Evolutionary conservation across 805 yeast species (phyloP).

Genomic region (Blastobotrys attinorum): DNA sequence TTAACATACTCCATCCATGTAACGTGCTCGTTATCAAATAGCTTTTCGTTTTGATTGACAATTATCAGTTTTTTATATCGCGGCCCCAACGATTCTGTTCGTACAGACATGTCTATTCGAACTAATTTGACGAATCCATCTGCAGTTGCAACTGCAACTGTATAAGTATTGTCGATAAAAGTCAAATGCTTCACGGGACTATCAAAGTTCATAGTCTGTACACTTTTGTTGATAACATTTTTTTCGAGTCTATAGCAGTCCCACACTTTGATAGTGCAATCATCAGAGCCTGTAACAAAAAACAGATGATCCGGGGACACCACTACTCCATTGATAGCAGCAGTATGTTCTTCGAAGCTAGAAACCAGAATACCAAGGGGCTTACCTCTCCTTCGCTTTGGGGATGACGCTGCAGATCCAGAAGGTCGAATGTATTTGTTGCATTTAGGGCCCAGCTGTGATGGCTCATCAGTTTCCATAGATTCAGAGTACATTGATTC

Average conservation of each 20-base stretch:
- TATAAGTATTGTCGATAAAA: slow-evolving; percentile 24
- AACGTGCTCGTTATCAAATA: slow-evolving; percentile 38
- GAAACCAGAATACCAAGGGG: slow-evolving; percentile 54
- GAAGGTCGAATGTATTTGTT: slow-evolving; percentile 1
- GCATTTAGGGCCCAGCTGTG: slow-evolving; percentile 55
- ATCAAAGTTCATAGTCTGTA: slow-evolving; percentile 19
- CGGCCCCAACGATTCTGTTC: slow-evolving; percentile 11
- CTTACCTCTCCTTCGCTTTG: slow-evolving; percentile 20
- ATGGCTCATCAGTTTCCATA: slow-evolving; percentile 43
- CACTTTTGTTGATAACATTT: slow-evolving; percentile 36
- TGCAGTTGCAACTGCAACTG: slow-evolving; percentile 24
- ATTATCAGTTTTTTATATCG: slow-evolving; percentile 20
- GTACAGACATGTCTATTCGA: slow-evolving; percentile 16
- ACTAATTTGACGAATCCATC: slow-evolving; percentile 26
- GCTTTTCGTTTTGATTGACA: slow-evolving; percentile 34
- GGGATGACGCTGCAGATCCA: neutral
- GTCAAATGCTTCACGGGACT: slow-evolving; percentile 22
- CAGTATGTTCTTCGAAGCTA: slow-evolving; percentile 54
- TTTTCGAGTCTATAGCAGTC: slow-evolving; percentile 57
- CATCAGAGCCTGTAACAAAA: slow-evolving; percentile 71
- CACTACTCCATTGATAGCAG: slow-evolving; percentile 48
- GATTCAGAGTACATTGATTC: slow-evolving; percentile 48
- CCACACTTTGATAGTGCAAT: slow-evolving; percentile 73
- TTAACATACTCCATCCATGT: slow-evolving; percentile 37
- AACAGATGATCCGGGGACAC: slow-evolving; percentile 55